Evolutionary conservation across 805 yeast species (phyloP), one percentile per base, ranked within the genome.

Genomic region (Myxozyma mucilagina): DNA sequence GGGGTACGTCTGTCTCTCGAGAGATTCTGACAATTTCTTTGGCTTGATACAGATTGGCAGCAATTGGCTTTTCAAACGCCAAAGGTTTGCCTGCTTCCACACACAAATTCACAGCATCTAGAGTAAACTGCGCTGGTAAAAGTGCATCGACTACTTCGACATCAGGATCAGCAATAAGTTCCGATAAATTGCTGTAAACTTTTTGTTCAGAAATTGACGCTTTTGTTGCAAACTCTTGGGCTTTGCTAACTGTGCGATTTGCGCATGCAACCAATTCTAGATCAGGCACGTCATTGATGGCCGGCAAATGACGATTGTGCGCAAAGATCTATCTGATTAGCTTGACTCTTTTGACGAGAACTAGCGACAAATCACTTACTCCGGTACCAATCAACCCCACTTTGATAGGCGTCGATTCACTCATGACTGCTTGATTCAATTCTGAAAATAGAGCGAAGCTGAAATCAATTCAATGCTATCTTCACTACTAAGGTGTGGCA

Each of bases 11-110:
- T 16, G 92, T 78, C 8, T 79, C 69, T 52, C 80, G 80, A 47
- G 91, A 78, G 49, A 93, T 71, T 63, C 83, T 73, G 44, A 92
- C 97, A 59, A 93, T 83, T 73, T 89, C 86, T 62, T 79, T 80
- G 24, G 97, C 97, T 72, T 90, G 96, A 10, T 79, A 82, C 69
- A 93, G 74, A 62, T 82, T 86, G 43, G 96, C 96, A 38, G 97
- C 94, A 72, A 93, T 86, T 66, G 98, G 98, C 76, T 93, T 93
- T 74, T 93, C 98, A 70, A 93, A 75, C 42, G 84, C 79, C 49
- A 92, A 79, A 60, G 97, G 94, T 76, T 92, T 93, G 53, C 84
- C 83, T 68, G 87, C 81, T 52, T 82, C 80, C 57, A 90, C 78
- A 1, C 96, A 96, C 67, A 82, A 79, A 69, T 84, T 79, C 38